Base-by-base conservation (phyloP, 768 basidiomycete genomes). In the Termitomyces titanicus region DNA sequence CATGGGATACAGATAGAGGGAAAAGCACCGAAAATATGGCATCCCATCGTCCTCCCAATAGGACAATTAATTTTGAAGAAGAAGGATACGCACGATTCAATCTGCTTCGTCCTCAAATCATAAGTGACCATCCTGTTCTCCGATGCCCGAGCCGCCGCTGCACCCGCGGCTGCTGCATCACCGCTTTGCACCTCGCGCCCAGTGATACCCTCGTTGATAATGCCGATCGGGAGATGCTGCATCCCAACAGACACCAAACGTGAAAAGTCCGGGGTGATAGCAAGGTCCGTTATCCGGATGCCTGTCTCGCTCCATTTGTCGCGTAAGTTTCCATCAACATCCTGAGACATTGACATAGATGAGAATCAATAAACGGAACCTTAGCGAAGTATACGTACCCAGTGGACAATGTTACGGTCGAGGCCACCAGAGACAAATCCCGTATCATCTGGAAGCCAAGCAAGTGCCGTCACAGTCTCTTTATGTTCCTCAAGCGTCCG, bases 381-480 rank as follows among this genome's bases (percentile, higher is more conserved):
- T 37, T 15, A 15, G 34, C 11, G 17, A 35, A n/a, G 5, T 6
- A 25, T 25, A 52, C 42, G 33, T 70, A 93, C 94, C 93, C 93
- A 95, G 54, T 86, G 81, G 42, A 86, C 79, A 55, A 92, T 85
- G 70, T 84, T 88, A 58, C 86, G 83, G 69, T 98, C 96, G 65
- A 96, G 76, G 40, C 89, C 89, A 47, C 87, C 88, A 11, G 94
- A 95, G 61, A 97, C 81, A 67, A 98, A 97, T 8, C 92, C 93
- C 20, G 84, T 84, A 33, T 88, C 88, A 67, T 97, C 90, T 18
- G 93, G 89, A 38, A 94, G 74, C 92, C 94, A 98, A 29, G 83
- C 80, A 34, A 98, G 79, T 2, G 92, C 84, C 17, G 91, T 91
- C 51, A 98, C 91, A 2, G 86, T 85, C 56, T 98, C 93, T 38